These are phyloP conservation scores for Solanum neorickii DNA, from an alignment of 257 asterid genomes.

Conservation along the genomic window DNA sequence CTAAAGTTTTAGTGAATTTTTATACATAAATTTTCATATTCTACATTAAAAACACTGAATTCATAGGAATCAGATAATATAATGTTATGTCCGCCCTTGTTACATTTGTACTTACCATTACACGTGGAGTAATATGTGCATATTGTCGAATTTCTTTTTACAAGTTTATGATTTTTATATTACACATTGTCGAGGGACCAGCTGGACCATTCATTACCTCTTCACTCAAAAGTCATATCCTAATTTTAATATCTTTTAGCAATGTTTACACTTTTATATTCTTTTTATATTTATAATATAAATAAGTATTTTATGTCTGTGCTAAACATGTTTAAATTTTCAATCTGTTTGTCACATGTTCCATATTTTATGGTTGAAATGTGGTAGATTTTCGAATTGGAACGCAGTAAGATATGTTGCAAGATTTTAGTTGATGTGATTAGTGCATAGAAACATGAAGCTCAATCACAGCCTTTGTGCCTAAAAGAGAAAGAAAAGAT, in stretches of 20 bases:
- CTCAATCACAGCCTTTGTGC: not conserved
- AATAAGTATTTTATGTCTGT: not conserved
- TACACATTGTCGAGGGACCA: not conserved
- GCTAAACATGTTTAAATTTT: not conserved
- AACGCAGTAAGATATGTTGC: not conserved
- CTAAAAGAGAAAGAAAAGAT: not conserved
- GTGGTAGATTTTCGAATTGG: not conserved
- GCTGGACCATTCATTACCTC: not conserved
- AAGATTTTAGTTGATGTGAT: not conserved
- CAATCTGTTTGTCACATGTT: not conserved
- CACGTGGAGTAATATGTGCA: not conserved
- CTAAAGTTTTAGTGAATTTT: too few relatives aligned
- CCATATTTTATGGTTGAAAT: not conserved
- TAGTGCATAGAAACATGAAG: not conserved
- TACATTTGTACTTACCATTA: not conserved
- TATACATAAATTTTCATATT: too few relatives aligned
- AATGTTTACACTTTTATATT: not conserved
- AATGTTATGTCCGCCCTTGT: not conserved
- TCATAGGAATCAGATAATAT: not conserved
- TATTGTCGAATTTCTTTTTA: not conserved
- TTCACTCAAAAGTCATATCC: not conserved
- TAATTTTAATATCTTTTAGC: not conserved
- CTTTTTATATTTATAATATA: not conserved
- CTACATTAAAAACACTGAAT: not conserved
- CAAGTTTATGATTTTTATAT: not conserved